Conservation (phyloP, 139 green algal species). For the Choricystis sp. region DNA sequence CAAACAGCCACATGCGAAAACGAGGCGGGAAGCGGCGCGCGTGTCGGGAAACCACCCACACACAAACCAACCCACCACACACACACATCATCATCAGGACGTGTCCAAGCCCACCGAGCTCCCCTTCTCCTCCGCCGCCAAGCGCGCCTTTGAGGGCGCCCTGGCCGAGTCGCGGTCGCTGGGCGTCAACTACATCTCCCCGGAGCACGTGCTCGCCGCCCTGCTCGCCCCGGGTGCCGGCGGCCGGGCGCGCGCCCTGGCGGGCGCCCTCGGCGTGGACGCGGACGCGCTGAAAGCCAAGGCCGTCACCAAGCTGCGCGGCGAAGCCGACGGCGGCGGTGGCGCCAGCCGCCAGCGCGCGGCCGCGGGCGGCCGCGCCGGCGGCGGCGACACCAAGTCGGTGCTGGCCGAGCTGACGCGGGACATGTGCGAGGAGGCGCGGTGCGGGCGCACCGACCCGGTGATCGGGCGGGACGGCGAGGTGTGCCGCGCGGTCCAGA, state of each 20-base stretch:
- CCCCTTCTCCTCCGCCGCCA: conserved; percentile 53
- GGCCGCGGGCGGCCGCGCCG: not conserved
- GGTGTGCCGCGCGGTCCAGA: conserved; percentile 74
- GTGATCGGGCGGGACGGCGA: conserved; percentile 81
- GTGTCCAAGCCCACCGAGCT: conserved; percentile 33
- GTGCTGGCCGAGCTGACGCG: conserved; percentile 72
- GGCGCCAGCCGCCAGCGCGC: not conserved
- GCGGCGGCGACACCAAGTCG: conserved; percentile 6
- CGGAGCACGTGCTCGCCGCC: conserved; percentile 80
- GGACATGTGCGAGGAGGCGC: conserved; percentile 67
- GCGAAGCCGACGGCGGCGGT: conserved; percentile 30
- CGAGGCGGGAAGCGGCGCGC: no score
- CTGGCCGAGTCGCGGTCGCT: conserved; percentile 61
- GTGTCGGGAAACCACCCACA: no score
- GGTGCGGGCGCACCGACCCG: conserved; percentile 64
- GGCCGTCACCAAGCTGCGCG: conserved; percentile 35
- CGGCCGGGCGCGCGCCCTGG: not conserved
- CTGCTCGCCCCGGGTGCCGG: conserved; percentile 25
- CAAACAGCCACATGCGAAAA: no score
- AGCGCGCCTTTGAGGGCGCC: conserved; percentile 66
- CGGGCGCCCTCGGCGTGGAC: conserved; percentile 25
- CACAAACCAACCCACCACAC: not conserved
- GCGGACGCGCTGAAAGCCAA: conserved; percentile 28
- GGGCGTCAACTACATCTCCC: conserved; percentile 68
- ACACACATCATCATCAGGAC: not conserved